phyloP scores from a whole-genome alignment of 2,329 filamentous ascomycete species.

The Alternaria incomplexa region DNA sequence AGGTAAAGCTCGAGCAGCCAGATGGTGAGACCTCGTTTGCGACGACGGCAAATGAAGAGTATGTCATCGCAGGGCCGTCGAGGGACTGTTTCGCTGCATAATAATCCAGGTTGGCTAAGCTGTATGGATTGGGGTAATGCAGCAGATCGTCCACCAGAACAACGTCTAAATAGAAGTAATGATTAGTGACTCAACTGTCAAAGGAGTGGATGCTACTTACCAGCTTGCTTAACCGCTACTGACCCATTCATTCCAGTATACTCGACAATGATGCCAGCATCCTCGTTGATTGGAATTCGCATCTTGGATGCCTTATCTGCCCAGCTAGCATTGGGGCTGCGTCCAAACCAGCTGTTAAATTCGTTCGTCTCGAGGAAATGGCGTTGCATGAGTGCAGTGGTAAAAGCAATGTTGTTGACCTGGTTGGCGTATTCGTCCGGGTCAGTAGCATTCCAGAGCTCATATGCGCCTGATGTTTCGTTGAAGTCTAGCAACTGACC shows the following conservation, averaged over 20 bases:
- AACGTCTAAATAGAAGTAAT: constrained; percentile 55
- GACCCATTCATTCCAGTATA: constrained; percentile 71
- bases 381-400: constrained; percentile 66
- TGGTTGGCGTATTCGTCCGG: constrained; percentile 74
- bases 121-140: constrained; percentile 63
- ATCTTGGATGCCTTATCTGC: constrained; percentile 62
- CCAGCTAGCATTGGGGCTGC: constrained; percentile 65
- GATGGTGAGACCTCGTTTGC: constrained; percentile 70
- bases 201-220: neutral
- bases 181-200: neutral
- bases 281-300: constrained; percentile 58
- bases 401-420: constrained; percentile 72
- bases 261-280: constrained; percentile 67
- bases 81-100: constrained; percentile 72
- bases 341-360: constrained; percentile 63
- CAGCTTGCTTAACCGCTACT: constrained; percentile 70
- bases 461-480: constrained; percentile 45
- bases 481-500: constrained; percentile 67
- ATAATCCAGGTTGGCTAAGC: constrained; percentile 67
- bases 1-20: constrained; percentile 72
- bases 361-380: constrained; percentile 63
- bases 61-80: constrained; percentile 76
- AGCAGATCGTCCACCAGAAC: constrained; percentile 71
- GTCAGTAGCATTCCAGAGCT: constrained; percentile 67
- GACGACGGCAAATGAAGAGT: constrained; percentile 71